phyloP scores from a whole-genome alignment of 495 filamentous ascomycete species.

The Rostrohypoxylon terebratum region DNA sequence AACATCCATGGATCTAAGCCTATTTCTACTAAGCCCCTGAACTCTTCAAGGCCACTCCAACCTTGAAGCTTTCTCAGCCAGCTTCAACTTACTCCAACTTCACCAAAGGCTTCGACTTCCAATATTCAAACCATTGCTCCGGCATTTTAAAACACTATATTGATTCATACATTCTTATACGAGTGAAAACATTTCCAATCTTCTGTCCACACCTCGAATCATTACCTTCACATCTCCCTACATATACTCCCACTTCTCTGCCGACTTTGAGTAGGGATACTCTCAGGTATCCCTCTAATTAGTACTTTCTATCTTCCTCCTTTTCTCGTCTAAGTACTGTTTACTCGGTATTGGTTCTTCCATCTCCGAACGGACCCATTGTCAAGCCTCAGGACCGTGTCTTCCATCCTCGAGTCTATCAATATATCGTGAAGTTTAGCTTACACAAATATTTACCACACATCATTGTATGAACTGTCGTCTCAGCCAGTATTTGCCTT shows the following conservation, averaged over 20 bases:
- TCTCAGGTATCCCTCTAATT: conserved; percentile 16
- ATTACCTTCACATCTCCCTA: conserved; percentile 32
- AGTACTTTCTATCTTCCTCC: conserved; percentile 8
- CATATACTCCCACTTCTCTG: conserved; percentile 13
- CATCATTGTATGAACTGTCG: neutral
- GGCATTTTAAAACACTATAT: conserved; percentile 19
- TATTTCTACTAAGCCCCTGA: neutral
- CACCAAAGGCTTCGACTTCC: conserved; percentile 34
- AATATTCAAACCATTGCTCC: neutral
- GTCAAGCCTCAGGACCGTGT: neutral
- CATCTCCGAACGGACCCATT: neutral
- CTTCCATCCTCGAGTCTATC: neutral
- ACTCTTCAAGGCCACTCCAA: neutral
- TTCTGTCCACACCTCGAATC: conserved; percentile 14
- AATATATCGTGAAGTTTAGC: conserved; percentile 1
- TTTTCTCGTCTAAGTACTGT: conserved; percentile 8
- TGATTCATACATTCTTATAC: conserved; percentile 21
- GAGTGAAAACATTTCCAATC: conserved; percentile 10
- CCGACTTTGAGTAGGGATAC: conserved; percentile 7
- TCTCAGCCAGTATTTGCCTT: neutral
- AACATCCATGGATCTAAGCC: neutral
- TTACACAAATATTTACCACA: neutral
- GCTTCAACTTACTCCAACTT: conserved; percentile 6
- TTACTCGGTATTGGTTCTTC: conserved; percentile 28
- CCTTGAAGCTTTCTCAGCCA: neutral